Conservation (phyloP, 139 green algal species). For the Chlamydomonas applanata region DNA sequence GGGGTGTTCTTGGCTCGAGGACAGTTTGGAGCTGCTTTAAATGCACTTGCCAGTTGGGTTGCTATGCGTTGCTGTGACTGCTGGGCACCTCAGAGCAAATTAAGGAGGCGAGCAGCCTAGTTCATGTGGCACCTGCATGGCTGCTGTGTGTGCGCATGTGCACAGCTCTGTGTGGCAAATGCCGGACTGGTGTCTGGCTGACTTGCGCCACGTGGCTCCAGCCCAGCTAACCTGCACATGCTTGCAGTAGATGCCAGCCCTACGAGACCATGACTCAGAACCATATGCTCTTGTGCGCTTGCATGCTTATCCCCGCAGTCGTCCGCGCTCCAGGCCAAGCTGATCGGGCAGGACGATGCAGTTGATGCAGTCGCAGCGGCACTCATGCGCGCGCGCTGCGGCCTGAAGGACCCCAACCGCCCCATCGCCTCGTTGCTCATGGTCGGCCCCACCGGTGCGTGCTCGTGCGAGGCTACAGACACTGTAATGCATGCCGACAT, state of each 20-base stretch:
- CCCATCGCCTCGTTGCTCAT: conserved; percentile 97
- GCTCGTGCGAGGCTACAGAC: not conserved
- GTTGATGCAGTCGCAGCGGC: conserved; percentile 87
- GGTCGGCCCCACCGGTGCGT: conserved; percentile 86
- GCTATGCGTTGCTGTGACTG: not conserved
- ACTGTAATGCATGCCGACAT: too few species aligned
- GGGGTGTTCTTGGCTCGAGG: too few species aligned
- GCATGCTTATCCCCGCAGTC: conserved; percentile 12
- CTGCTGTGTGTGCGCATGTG: too few species aligned
- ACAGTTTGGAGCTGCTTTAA: too few species aligned
- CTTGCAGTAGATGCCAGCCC: not conserved
- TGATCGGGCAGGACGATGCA: conserved; percentile 85
- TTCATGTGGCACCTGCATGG: too few species aligned
- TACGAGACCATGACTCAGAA: too few species aligned
- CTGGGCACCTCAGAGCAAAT: too few species aligned
- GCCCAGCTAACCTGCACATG: not conserved
- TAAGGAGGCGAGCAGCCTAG: too few species aligned
- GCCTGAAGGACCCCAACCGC: conserved; percentile 84
- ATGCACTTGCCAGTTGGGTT: not conserved
- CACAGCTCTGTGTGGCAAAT: too few species aligned
- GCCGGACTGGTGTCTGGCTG: too few species aligned
- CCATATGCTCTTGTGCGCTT: not conserved
- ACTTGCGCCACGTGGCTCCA: too few species aligned
- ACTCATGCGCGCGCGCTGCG: conserved; percentile 87
- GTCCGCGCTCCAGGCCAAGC: conserved; percentile 30